These are phyloP conservation scores for Nitzschia palea DNA, from an alignment of 108 stramenopile genomes.

Conservation along the genomic window DNA sequence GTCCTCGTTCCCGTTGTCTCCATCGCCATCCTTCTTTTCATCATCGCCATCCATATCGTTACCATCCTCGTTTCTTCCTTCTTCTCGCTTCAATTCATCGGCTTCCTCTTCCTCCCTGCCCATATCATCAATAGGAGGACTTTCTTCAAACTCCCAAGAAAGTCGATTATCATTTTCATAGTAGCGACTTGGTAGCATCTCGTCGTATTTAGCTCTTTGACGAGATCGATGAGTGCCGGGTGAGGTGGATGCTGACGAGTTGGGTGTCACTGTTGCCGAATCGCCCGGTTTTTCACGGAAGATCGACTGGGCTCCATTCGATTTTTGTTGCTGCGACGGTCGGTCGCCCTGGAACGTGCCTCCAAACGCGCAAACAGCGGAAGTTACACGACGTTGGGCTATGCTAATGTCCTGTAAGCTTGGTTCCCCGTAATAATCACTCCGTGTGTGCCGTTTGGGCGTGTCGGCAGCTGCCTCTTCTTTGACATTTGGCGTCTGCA, in stretches of 20 bases:
- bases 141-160: conserved; percentile 83
- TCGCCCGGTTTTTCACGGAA: conserved; percentile 42
- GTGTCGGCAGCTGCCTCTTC: conserved; percentile 16
- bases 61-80: conserved; percentile 6
- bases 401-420: conserved; percentile 43
- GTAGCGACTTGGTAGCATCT: conserved; percentile 60
- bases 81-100: conserved; percentile 14
- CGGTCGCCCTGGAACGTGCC: conserved; percentile 40
- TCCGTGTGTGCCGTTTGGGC: conserved; percentile 26
- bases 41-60: conserved; percentile 6
- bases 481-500: conserved; percentile 17
- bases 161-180: conserved; percentile 80
- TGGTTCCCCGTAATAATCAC: conserved; percentile 28
- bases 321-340: background rate
- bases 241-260: conserved; percentile 29
- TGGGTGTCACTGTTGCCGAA: conserved; percentile 42
- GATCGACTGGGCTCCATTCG: conserved; percentile 30
- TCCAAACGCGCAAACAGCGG: conserved; percentile 82
- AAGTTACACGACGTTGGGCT: conserved; percentile 60
- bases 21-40: conserved; percentile 10
- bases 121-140: conserved; percentile 57
- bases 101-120: conserved; percentile 36
- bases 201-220: conserved; percentile 50
- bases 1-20: conserved; percentile 14
- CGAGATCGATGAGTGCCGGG: conserved; percentile 15